Evolutionary conservation across 495 filamentous ascomycete species (phyloP), one percentile per base, ranked within the genome.

Genomic region (Aspergillus egyptiacus): DNA sequence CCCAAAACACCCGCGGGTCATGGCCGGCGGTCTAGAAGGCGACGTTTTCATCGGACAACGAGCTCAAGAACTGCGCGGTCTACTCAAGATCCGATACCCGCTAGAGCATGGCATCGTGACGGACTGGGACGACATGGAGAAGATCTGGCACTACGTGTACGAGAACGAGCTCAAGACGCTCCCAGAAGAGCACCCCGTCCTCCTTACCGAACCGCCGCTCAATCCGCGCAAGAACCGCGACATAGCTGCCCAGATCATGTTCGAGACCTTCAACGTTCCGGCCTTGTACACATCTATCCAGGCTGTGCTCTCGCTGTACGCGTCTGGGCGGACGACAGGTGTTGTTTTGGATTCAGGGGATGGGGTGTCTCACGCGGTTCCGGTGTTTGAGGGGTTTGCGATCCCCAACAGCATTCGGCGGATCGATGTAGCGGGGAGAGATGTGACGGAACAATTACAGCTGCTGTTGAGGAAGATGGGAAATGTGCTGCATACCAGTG

Each of bases 71-170:
- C 77, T 95, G 59, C 82, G 93, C 63, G 93, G 93, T 13, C 75
- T 99, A 51, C 74, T 99, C 56, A 97, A 96, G 73, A 90, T 99
- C 59, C 79, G 82, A 41, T 97, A 97, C 61, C 93, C 93, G 33
- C 76, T 99, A 47, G 94, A 96, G 66, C 93, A 99, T 66, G 93
- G 93, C 60, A 93, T 97, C 54, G 93, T 99, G 37, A 99, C 93
- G 51, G 91, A 99, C 69, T 99, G 93, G 93, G 93, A 97, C 59
- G 93, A 99, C 62, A 99, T 99, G 93, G 93, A 97, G 73, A 85
- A 87, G 67, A 99, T 99, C 69, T 99, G 93, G 93, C 86, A 89
- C 65, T 83, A 84, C 60, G 84, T 87, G 41, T 89, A 87, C 66
- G 79, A 81, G 50, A 85, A 85, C 61, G 85, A 87, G 55, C 68